These are phyloP conservation scores for Picocystis salinarum DNA, from an alignment of 139 green algal species.

Conservation along the genomic window DNA sequence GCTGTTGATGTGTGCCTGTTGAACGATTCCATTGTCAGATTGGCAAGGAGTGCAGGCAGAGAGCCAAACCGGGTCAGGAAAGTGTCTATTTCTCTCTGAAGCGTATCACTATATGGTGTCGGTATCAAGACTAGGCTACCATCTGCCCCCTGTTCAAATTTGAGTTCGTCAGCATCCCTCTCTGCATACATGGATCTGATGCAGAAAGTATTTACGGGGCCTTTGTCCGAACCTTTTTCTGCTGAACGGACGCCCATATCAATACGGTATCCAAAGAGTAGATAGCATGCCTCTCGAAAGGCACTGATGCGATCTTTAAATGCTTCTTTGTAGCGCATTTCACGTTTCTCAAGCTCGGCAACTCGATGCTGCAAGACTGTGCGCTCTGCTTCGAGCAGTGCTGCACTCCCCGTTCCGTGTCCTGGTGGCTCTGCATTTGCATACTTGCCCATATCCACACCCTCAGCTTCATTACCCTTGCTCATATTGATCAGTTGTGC, in stretches of 20 bases:
- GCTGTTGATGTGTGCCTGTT: conserved; percentile 61
- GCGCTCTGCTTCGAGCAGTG: too few relatives aligned
- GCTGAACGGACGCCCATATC: too few relatives aligned
- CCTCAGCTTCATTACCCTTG: too few relatives aligned
- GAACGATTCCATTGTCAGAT: conserved; percentile 66
- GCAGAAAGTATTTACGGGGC: neutral
- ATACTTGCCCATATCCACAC: too few relatives aligned
- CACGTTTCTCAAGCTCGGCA: conserved; percentile 23
- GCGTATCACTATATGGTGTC: conserved; percentile 21
- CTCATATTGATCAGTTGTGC: too few relatives aligned
- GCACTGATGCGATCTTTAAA: conserved; percentile 38
- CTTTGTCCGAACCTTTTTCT: too few relatives aligned
- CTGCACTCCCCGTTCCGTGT: too few relatives aligned
- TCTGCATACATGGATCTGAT: neutral
- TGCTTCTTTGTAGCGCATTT: conserved; percentile 35
- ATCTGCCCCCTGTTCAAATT: conserved; percentile 10
- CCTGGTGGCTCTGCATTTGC: too few relatives aligned
- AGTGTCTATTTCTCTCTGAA: conserved; percentile 41
- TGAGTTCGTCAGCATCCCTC: conserved; percentile 18
- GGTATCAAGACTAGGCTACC: conserved; percentile 36
- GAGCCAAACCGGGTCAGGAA: conserved; percentile 46
- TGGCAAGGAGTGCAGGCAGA: conserved; percentile 64
- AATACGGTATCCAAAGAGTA: conserved; percentile 55
- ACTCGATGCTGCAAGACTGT: too few relatives aligned
- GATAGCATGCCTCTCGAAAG: conserved; percentile 45